phyloP scores from a whole-genome alignment of 805 yeast species.

The Saccharomycopsis amapae region DNA sequence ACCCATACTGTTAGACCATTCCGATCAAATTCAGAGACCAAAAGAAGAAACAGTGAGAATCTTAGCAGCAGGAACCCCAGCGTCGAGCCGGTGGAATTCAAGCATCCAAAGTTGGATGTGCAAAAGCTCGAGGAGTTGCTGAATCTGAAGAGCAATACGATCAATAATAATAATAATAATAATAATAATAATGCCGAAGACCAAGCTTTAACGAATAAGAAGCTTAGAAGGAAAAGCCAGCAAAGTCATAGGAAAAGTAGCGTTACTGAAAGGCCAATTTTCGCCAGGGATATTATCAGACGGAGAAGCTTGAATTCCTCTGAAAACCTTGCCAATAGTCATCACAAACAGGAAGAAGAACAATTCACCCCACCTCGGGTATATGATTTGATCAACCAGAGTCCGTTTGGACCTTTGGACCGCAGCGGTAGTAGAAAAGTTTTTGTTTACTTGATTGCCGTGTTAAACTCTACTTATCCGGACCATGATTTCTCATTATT shows the following conservation, averaged over 20 bases:
- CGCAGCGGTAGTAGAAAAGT: constrained; percentile 81
- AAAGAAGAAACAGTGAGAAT: constrained; percentile 5
- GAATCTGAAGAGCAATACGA: not conserved
- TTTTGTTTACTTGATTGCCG: constrained; percentile 85
- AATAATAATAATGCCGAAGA: not conserved
- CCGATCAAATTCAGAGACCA: not conserved
- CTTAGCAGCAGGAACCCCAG: not conserved
- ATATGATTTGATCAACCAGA: constrained; percentile 22
- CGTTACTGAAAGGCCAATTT: constrained; percentile 1
- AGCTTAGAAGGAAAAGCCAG: not conserved
- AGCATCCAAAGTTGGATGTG: too few species aligned
- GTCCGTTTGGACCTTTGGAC: constrained; percentile 91
- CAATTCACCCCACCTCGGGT: constrained; percentile 13
- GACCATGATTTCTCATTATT: constrained; percentile 90
- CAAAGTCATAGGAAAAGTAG: not conserved
- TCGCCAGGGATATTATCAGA: constrained; percentile 1
- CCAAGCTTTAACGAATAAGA: not conserved
- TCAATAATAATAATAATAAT: not conserved
- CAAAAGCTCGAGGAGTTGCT: not conserved
- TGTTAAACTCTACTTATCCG: constrained; percentile 86
- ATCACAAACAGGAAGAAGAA: constrained; percentile 3
- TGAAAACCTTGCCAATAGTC: not conserved
- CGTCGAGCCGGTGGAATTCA: not conserved
- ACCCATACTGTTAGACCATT: not conserved
- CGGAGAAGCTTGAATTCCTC: not conserved